Evolutionary conservation across 768 basidiomycete genomes (phyloP), one percentile per base, ranked within the genome.

Genomic region (Xerocomellus amylosporus): DNA sequence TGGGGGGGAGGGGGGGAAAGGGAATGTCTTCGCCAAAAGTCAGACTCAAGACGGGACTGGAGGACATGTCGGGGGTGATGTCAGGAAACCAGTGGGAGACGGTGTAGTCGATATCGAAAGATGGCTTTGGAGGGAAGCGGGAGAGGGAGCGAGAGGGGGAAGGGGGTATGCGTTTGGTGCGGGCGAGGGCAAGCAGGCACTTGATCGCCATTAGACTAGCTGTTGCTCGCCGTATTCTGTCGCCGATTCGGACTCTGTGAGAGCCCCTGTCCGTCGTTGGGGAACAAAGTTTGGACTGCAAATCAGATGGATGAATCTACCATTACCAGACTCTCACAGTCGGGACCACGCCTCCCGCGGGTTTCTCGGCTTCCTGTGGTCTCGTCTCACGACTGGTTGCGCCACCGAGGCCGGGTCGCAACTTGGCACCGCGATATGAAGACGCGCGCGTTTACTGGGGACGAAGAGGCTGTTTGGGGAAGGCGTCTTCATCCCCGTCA

Each of bases 1-100:
- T 86, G 43, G 71, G 59, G 0, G 90, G 88, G 2, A 91, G 77
- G 5, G 77, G 68, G 0, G 89, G 90, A 8, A 79, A 56, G 5
- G 72, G 70, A 30, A 67, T 49, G 2, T 63, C 63, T 22, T 65
- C 64, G 41, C 45, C 26, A 15, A 77, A 72, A 7, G 72, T 56
- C 5, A 75, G 77, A 8, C 19, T 37, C 5, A 72, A 44, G n/a
- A 38, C 13, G 12, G 28, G 42, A 37, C 51, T 48, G 47, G 42
- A 7, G n/a, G 48, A 1, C 52, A 66, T 59, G 48, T 51, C 28
- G 20, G 3, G 4, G 39, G 20, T 8, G 4, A 3, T 14, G 22
- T 17, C 38, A 6, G 41, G 45, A 28, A 36, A 14, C 44, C 24
- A 52, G 28, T 31, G 15, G 13, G 49, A 56, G 33, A 55, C 22